phyloP scores from a whole-genome alignment of 768 basidiomycete species.

The Boletus tomentosulus region DNA sequence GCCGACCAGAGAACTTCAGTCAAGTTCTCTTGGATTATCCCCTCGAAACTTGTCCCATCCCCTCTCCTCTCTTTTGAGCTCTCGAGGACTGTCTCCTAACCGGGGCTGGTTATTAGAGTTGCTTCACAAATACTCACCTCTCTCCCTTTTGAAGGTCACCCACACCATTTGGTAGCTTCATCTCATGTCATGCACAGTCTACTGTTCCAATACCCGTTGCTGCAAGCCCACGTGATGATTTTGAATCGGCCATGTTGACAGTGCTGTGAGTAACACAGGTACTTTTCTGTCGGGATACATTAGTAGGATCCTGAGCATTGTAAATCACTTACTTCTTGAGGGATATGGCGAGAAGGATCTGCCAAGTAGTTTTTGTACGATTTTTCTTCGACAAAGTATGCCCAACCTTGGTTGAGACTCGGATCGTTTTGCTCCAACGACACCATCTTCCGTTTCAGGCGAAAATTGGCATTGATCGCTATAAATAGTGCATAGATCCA shows the following conservation, averaged over 20 bases:
- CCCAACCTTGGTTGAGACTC: constrained; percentile 2
- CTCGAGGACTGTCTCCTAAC: no score
- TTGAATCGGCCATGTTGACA: constrained; percentile 1
- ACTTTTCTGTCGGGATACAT: neutral
- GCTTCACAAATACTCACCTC: neutral
- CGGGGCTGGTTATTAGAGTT: no score
- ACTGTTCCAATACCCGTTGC: neutral
- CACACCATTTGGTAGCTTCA: neutral
- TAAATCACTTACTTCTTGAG: no score
- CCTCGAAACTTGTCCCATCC: no score
- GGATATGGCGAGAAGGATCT: no score
- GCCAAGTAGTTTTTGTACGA: constrained; percentile 11
- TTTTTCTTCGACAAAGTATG: constrained; percentile 20
- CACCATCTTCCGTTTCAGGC: constrained; percentile 17
- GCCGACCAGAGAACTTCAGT: no score
- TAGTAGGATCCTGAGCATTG: no score
- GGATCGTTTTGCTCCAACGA: constrained; percentile 15
- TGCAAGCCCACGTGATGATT: neutral
- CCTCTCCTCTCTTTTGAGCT: no score
- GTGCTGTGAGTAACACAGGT: neutral
- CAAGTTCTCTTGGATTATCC: no score
- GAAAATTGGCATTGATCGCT: constrained; percentile 1
- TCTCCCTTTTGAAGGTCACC: constrained; percentile 3
- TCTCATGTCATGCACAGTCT: neutral
- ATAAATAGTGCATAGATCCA: constrained; percentile 23